Conservation (phyloP, 2,329 filamentous ascomycete genomes). For the Corniculantispora saksenae region DNA sequence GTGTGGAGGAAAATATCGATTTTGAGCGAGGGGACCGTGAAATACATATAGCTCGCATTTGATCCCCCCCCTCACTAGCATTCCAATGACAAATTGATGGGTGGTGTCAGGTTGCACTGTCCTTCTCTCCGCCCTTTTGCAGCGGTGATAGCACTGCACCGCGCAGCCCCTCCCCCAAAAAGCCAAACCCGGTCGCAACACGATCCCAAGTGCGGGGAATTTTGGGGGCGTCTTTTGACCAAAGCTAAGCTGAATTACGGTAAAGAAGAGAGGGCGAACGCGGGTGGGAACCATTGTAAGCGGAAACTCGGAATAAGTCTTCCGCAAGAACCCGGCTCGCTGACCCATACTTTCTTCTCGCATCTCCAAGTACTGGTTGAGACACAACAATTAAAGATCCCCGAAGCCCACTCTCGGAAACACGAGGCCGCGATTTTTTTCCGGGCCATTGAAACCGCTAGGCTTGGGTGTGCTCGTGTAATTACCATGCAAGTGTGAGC, state of each 20-base stretch:
- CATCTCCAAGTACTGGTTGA: neutral
- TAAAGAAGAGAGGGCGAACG: no score
- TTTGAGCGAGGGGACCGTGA: neutral
- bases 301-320: conserved; percentile 9
- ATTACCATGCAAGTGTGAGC: neutral
- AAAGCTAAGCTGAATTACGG: no score
- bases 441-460: neutral
- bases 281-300: neutral
- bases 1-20: neutral
- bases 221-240: neutral
- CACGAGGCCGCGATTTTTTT: neutral
- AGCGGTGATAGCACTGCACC: neutral
- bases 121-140: neutral
- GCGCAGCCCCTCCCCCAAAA: neutral
- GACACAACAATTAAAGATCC: neutral
- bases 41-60: no score
- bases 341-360: neutral
- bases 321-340: neutral
- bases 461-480: no score
- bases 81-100: conserved; percentile 13
- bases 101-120: neutral
- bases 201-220: conserved; percentile 4
- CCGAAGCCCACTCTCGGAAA: conserved; percentile 11
- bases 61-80: neutral
- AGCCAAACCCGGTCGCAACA: neutral